Base-by-base conservation (phyloP, 1,284 basidiomycete species). In the Exobasidium rhododendri region DNA sequence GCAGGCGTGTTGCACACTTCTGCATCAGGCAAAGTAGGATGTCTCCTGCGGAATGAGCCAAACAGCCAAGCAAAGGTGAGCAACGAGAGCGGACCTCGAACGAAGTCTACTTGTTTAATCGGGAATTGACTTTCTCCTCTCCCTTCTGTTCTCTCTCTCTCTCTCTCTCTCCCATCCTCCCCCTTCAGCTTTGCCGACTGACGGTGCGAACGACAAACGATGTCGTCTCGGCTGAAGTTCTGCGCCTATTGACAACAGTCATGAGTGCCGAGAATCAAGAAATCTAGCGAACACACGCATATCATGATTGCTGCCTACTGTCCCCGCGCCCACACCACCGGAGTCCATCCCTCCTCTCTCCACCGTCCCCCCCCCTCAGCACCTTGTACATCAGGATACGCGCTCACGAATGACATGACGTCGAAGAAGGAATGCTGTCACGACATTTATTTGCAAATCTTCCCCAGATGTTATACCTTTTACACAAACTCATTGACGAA, bases 181-280 rank as follows among this genome's bases (percentile, higher is more conserved):
- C n/a, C n/a, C n/a, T n/a, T n/a, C n/a, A 94, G 92, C 83, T 97
- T 52, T 96, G 92, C 80, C 89, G 96, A 57, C 80, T 98, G 64
- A 99, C 96, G 6, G 85, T 97, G 49, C 86, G 96, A 73, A 94
- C 93, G 74, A 97, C 96, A 1, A 97, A 94, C 61, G 94, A 94
- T 79, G 85, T 88, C 35, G 92, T 96, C 7, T 92, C 93, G 43
- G 80, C 83, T 1, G 90, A 93, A 81, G 85, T 94, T 51, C 85
- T 92, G 30, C 51, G 68, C 54, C 51, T 72, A 6, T 26, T 77
- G 52, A 43, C 62, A 54, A 53, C 67, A 4, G 70, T 63, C 17
- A 51, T 74, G 28, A 64, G 53, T 2, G 35, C 46, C 2, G 69
- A 73, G 11, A 45, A 44, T 40, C 57, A 47, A 14, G 57, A 58